A percentile compares a stretch with the other conserved stretches of the same genome.
Evolutionary conservation across 164 flowering plant species (phyloP).

Genomic region (Umbellularia californica): DNA sequence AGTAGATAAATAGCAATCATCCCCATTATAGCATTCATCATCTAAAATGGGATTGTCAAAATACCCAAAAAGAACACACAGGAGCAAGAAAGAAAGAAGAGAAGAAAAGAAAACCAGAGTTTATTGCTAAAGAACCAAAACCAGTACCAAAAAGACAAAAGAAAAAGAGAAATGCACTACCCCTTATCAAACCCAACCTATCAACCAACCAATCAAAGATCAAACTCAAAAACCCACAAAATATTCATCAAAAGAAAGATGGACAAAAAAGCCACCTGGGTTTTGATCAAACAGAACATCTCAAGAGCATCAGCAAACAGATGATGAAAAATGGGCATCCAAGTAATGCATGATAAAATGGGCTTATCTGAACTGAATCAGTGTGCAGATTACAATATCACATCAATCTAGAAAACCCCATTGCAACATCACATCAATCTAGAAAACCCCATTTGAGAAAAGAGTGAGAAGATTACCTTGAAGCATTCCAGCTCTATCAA

Average conservation of each 20-base stretch:
- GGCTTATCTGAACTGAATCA: background rate
- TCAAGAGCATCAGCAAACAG: background rate
- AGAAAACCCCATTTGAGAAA: background rate
- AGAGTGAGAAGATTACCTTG: background rate
- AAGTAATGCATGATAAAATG: background rate
- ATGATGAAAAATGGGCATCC: background rate
- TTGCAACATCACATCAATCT: background rate
- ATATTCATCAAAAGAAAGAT: background rate
- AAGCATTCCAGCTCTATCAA: background rate
- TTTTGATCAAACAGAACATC: background rate
- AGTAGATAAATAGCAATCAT: too few species aligned
- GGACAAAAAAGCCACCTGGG: background rate
- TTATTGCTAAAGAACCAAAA: background rate
- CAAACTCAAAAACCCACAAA: background rate
- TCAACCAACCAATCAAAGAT: background rate
- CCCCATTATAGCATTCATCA: too few species aligned
- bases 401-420: background rate
- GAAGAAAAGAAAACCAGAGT: background rate
- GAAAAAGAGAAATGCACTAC: background rate
- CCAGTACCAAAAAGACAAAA: background rate
- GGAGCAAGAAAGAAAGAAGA: background rate
- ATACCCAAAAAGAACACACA: too few species aligned
- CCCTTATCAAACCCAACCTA: background rate
- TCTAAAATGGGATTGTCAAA: too few species aligned
- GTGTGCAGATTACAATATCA: background rate